Percentiles rank a stretch among this genome's conserved stretches.
Evolutionary conservation across 1,284 basidiomycete genomes (phyloP).

Genomic region (Pascua sp.): DNA sequence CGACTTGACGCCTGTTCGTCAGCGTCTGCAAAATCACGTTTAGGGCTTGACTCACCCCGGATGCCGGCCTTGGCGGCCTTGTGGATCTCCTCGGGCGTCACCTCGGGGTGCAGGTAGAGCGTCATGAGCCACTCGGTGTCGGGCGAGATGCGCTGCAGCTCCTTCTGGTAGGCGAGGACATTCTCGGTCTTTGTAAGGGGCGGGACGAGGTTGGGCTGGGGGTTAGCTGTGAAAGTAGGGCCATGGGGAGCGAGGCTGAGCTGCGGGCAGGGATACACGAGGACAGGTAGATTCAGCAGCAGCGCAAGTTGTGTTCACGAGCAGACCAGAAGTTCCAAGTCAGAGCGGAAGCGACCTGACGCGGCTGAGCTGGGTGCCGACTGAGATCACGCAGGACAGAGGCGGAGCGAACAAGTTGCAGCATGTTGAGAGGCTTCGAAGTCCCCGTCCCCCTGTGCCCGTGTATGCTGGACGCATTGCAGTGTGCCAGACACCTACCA

Average conservation of each 20-base stretch:
- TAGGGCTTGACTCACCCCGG: constrained; percentile 55
- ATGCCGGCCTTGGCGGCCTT: constrained; percentile 85
- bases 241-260: no score
- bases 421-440: no score
- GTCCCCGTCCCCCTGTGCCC: no score
- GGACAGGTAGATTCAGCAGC: neutral
- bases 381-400: no score
- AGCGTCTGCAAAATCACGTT: constrained; percentile 3
- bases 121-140: constrained; percentile 89
- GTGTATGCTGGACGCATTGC: no score
- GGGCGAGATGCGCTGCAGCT: constrained; percentile 73
- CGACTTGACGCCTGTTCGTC: constrained; percentile 76
- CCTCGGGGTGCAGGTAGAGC: constrained; percentile 83
- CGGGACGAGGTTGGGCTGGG: constrained; percentile 87
- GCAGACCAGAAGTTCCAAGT: no score
- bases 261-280: neutral
- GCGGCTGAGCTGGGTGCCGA: no score
- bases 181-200: constrained; percentile 82
- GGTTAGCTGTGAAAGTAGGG: neutral
- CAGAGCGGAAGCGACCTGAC: no score
- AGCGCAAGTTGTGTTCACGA: neutral
- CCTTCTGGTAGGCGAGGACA: constrained; percentile 74
- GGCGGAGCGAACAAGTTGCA: no score
- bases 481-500: constrained; percentile 59
- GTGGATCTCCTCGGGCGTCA: constrained; percentile 85